Base-by-base conservation (phyloP, 768 basidiomycete species). In the Polyporus arcularius region DNA sequence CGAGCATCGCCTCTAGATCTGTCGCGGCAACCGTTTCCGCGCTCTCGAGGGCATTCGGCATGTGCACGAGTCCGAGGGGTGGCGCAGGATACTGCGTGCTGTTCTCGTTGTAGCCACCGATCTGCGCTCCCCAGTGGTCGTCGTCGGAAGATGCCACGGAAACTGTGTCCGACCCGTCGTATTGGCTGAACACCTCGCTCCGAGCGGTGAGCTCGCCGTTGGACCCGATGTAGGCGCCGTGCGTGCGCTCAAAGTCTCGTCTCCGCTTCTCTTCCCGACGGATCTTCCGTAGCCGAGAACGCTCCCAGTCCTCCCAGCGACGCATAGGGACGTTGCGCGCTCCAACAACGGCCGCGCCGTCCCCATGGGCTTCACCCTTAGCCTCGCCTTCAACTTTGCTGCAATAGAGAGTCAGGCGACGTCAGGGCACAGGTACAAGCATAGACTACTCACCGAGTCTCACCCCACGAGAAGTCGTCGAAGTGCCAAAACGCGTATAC, bases 241-340 rank as follows among this genome's bases (percentile, higher is more conserved):
- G 87, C 38, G 79, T 73, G 46, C 92, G 85, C 69, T 95, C 94
- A 65, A 97, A 83, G 7, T 98, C 94, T 68, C 79, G 80, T 59
- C 89, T 78, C 58, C 94, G 80, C 65, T 88, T 82, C 67, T 94
- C 92, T 69, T 97, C 96, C 2, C 97, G 87, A 62, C 85, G 86
- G 35, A 96, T 63, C 76, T 98, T 98, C 53, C 96, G 89, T 49
- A 98, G 80, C 46, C 97, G 83, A 28, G 94, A 96, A 26, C 95
- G 86, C 71, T 99, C 97, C 97, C 96, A 99, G 68, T 99, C 96
- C 75, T 98, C 97, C 97, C 97, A 99, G 52, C 96, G 84, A n/a
- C 96, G 86, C 71, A 98, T 76, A 0, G 97, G 94, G n/a, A 98
- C 85, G 0, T 83, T 85, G 45, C 80, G 74, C 5, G 82, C 85